These are phyloP conservation scores for Trichoderma afroharzianum DNA, from an alignment of 2,329 filamentous ascomycete species.

Conservation along the genomic window DNA sequence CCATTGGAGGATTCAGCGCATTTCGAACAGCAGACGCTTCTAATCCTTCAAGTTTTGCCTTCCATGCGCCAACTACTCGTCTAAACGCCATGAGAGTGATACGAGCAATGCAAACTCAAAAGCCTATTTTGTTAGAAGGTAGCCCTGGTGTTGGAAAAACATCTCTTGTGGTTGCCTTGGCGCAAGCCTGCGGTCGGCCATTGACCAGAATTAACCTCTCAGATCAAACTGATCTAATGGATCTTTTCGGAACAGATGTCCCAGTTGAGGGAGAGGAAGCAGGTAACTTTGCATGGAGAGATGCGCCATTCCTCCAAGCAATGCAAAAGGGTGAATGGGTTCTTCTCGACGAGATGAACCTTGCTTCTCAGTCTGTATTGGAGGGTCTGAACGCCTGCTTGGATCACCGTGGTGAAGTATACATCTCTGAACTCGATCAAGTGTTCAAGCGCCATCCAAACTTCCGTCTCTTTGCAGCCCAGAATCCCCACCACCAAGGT, in stretches of 20 bases:
- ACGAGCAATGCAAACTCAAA: slow-evolving; percentile 80
- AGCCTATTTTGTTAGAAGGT: slow-evolving; percentile 91
- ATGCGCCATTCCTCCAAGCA: slow-evolving; percentile 89
- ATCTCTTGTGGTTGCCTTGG: slow-evolving; percentile 81
- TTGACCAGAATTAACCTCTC: slow-evolving; percentile 95
- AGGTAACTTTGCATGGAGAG: slow-evolving; percentile 90
- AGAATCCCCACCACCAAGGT: slow-evolving; percentile 96
- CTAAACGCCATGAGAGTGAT: slow-evolving; percentile 88
- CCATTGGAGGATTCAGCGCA: slow-evolving; percentile 73
- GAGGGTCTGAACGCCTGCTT: slow-evolving; percentile 96
- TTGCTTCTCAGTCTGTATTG: slow-evolving; percentile 93
- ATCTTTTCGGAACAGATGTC: slow-evolving; percentile 94
- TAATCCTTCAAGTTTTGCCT: slow-evolving; percentile 48
- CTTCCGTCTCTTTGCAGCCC: slow-evolving; percentile 93
- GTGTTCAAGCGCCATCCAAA: slow-evolving; percentile 85
- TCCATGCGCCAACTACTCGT: slow-evolving; percentile 85
- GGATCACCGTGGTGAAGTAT: slow-evolving; percentile 93
- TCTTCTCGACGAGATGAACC: slow-evolving; percentile 95
- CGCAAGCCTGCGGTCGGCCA: slow-evolving; percentile 72
- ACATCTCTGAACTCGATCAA: slow-evolving; percentile 91
- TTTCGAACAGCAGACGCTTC: slow-evolving; percentile 43
- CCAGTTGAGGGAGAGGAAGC: slow-evolving; percentile 89
- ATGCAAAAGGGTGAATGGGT: slow-evolving; percentile 99
- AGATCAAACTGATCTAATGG: slow-evolving; percentile 96
- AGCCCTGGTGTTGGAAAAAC: slow-evolving; percentile 99